Base-by-base conservation (phyloP, 2,329 filamentous ascomycete genomes). In the Aureobasidium sp. region DNA sequence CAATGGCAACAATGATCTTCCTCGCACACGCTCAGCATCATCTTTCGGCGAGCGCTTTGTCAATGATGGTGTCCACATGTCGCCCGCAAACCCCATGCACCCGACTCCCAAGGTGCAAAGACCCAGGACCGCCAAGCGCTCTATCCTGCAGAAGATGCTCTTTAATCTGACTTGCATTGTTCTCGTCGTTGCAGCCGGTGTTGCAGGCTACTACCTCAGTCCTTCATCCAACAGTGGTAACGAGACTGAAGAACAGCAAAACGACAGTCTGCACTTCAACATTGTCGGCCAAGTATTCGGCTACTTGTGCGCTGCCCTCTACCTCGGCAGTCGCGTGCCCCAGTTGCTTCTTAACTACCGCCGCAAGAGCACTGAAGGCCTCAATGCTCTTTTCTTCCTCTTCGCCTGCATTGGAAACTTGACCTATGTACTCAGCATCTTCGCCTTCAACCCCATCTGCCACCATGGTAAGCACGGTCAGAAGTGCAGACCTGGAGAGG, bases 381-480 rank as follows among this genome's bases (percentile, higher is more conserved):
- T 99, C 24, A 93, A 89, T 66, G 86, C 97, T 77, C 82, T 97
- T 12, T 99, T 97, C 77, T 97, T 97, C 78, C 80, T 97, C 26
- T 97, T 99, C 73, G 94, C 94, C 5, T 97, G 93, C 72, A 84
- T 97, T 6, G 94, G 94, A 2, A 99, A 99, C 73, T 75, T 96
- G 66, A 97, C 92, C 0, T 97, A 95, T 70, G 92, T 97, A 20
- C 78, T 96, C 41, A 92, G 88, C 41, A 97, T 99, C 68, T 82
- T 97, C 66, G 92, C 92, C 0, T 97, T 92, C 71, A 90, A 92
- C 63, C 90, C 92, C 0, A 78, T 82, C 34, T 96, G 90, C 67
- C 72, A 72, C 43, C 64, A 70, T 44, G 68, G 70, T 50, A 66
- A 64, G 15, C 71, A 70, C 44, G 71, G 72, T 1, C 76, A 67